A percentile compares a stretch with the other conserved stretches of the same genome.
Conservation (phyloP, 148 eudicot species). For the Arctostaphylos glauca region DNA sequence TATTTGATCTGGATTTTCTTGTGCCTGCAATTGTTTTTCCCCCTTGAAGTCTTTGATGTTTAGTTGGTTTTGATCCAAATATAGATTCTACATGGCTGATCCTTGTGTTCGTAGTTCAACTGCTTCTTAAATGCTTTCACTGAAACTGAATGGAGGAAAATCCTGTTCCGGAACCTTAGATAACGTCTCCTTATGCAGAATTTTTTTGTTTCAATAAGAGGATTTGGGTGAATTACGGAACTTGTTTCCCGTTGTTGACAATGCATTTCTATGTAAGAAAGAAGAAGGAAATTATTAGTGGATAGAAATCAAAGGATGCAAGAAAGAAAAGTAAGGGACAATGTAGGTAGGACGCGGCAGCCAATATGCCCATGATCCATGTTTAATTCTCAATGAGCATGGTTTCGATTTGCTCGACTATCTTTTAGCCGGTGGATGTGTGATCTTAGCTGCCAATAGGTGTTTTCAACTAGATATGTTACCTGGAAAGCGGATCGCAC, state of each 20-base stretch:
- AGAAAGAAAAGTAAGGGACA: background rate
- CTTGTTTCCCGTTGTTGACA: background rate
- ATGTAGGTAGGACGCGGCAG: background rate
- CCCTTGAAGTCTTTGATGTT: background rate
- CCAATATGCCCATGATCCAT: background rate
- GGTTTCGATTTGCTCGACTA: constrained; percentile 1
- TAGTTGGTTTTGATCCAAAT: background rate
- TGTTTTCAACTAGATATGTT: background rate
- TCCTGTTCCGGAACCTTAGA: background rate
- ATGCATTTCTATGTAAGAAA: background rate
- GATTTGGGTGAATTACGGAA: background rate
- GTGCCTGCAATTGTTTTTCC: background rate
- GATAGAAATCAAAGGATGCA: background rate
- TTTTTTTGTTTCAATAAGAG: background rate
- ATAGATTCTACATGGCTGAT: background rate
- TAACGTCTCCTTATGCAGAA: background rate
- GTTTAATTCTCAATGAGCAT: background rate
- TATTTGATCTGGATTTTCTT: constrained; percentile 1
- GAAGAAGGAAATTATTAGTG: background rate
- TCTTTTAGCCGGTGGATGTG: background rate
- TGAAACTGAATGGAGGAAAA: background rate
- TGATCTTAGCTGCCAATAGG: background rate
- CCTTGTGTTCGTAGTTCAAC: background rate
- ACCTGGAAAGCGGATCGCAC: background rate
- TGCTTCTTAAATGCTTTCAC: background rate